Evolutionary conservation across 495 filamentous ascomycete species (phyloP).

Genomic region (Daldinia vernicosa): DNA sequence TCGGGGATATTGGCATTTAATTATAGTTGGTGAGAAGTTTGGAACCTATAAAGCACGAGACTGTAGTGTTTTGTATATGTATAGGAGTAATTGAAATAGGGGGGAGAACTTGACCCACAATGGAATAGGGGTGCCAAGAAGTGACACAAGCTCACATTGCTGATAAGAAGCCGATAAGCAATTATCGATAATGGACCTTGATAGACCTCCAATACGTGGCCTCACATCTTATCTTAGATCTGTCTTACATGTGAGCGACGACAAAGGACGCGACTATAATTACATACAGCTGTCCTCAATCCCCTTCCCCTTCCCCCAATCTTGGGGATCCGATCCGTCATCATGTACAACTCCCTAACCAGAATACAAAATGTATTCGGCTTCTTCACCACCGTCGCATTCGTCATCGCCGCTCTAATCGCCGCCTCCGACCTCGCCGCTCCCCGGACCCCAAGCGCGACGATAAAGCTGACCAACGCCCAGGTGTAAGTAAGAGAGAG

Average conservation of each 20-base stretch:
- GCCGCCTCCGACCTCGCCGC: conserved; percentile 80
- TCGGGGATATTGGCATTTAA: too few relatives aligned
- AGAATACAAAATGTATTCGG: conserved; percentile 93
- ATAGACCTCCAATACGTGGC: conserved; percentile 37
- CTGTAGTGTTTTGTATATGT: background rate
- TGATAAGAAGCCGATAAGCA: conserved; percentile 43
- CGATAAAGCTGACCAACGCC: conserved; percentile 75
- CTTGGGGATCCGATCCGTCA: conserved; percentile 40
- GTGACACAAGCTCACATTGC: conserved; percentile 9
- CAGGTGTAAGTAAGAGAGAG: conserved; percentile 76
- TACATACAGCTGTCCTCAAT: background rate
- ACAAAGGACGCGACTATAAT: background rate
- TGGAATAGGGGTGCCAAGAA: conserved; percentile 34
- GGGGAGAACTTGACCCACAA: conserved; percentile 1
- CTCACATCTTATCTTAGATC: conserved; percentile 16
- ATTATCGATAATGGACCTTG: conserved; percentile 32
- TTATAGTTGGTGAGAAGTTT: too few relatives aligned
- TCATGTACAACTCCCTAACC: conserved; percentile 87
- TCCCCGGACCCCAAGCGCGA: conserved; percentile 71
- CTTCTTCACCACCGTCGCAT: conserved; percentile 95
- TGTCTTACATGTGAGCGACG: conserved; percentile 7
- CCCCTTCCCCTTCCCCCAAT: background rate
- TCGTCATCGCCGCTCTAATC: conserved; percentile 78
- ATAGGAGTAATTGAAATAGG: background rate
- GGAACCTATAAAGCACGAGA: background rate